Evolutionary conservation across 164 flowering plant genomes (phyloP), one percentile per base, ranked within the genome.

Genomic region (Chimonanthus praecox): DNA sequence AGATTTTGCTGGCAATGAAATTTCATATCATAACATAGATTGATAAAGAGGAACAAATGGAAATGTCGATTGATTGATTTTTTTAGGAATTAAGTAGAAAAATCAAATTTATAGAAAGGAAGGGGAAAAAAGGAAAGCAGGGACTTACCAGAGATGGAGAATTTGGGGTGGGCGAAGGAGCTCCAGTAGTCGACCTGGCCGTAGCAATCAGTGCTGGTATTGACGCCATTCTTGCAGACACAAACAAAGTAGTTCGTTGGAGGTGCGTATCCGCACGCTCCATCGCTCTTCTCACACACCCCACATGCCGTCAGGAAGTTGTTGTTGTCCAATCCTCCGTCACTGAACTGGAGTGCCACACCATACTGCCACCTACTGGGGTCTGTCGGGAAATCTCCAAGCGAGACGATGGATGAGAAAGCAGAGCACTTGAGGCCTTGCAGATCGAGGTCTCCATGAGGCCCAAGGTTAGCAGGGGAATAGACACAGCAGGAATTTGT

Each of bases 401-500:
- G 46, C 9, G 85, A 79, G 18, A 79, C 65, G 3, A 86, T 78
- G 3, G 89, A 83, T 3, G 83, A 64, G 46, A 79, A 86, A 1
- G 71, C 73, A 5, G 69, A 67, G 71, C 89, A 86, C n/a, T 71
- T 69, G 2, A 86, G 73, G 46, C 67, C 61, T 64, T 71, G 20
- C 50, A 76, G 66, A 60, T 76, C 72, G 44, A 86, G 68, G 46
- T 86, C 86, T 2, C 83, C 86, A 67, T 79, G 79, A 20, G 84
- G 33, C 72, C 84, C 74, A 3, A 86, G 79, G 49, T 83, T 86
- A 0, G 83, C 84, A 4, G 89, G 89, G 0, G 83, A 74, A 71
- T 86, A 84, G 13, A 83, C 89, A 69, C 89, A 86, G 63, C 89
- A 86, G 7, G 86, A 78, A 79, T 78, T 74, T 64, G 81, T 78